Evolutionary conservation across 495 filamentous ascomycete species (phyloP).

Genomic region (Penicillium canariense): DNA sequence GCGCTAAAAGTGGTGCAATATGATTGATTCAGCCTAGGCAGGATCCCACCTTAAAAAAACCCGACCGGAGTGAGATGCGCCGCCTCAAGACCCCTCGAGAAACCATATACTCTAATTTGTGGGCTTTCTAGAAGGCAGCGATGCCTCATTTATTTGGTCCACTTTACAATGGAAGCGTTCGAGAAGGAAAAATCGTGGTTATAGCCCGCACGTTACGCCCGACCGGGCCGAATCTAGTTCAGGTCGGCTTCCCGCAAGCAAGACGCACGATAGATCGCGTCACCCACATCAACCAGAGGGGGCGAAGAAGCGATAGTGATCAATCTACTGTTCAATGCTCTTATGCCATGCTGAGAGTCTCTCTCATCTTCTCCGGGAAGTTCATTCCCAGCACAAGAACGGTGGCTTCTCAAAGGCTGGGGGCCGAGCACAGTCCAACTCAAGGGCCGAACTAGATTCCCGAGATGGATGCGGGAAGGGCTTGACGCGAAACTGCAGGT

Average conservation of each 20-base stretch:
- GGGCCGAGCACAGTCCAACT: background rate
- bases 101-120: background rate
- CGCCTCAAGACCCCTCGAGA: background rate
- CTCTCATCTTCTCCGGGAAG: background rate
- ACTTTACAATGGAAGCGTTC: background rate
- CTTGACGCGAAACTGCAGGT: background rate
- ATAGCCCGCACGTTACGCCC: background rate
- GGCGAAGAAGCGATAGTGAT: too few species aligned
- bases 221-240: background rate
- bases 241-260: background rate
- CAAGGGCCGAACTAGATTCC: background rate
- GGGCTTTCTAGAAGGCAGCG: background rate
- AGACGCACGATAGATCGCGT: background rate
- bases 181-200: background rate
- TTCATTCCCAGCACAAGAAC: background rate
- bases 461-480: background rate
- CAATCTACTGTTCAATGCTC: too few species aligned
- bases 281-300: too few species aligned
- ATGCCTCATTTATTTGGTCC: background rate
- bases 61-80: background rate
- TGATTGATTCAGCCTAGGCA: slow-evolving; percentile 12
- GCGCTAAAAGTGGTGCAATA: slow-evolving; percentile 40
- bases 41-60: slow-evolving; percentile 11
- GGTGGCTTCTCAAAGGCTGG: background rate
- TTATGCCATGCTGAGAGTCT: background rate